Evolutionary conservation across 768 basidiomycete genomes (phyloP), one percentile per base, ranked within the genome.

Genomic region (Vishniacozyma victoriae): DNA sequence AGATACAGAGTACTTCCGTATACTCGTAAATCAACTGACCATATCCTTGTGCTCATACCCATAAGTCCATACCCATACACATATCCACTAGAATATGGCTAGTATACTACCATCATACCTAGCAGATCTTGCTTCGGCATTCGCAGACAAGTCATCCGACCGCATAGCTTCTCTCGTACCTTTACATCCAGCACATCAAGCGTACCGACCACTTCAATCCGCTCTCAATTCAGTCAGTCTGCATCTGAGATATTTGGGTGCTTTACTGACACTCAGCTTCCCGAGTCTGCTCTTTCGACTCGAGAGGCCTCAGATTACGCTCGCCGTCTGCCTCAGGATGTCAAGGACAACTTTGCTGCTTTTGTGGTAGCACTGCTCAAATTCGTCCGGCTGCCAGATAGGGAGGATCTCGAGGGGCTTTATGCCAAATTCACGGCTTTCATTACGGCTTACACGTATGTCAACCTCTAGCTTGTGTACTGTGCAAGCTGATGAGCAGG

Each of bases 161-260:
- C 54, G 52, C 25, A 41, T 62, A 5, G 41, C 59, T 35, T 35
- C 57, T 5, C 47, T 50, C 2, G 24, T 62, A 38, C 60, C 60
- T 3, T 43, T 62, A 16, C 37, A 48, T 12, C 35, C 27, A 5
- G 27, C 26, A 3, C 60, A 59, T 39, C 50, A 57, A 16, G 57
- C 55, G 43, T 62, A 47, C 35, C 16, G 26, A 14, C 51, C 57
- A 1, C 46, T 62, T 18, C 47, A 47, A 7, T 54, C 51, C 20
- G 48, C 49, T 18, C 24, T 59, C 15, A 26, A 23, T 5, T 44
- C 23, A 23, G 54, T 55, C 26, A 35, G 50, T 20, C 13, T 25
- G 4, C 16, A 33, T 19, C 35, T 4, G 29, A 42, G 38, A 23
- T 13, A 15, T 14, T 16, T 33, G 35, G 50, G 18, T 22, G 13